phyloP scores from a whole-genome alignment of 1,284 basidiomycete genomes.

The Anthracocystis setariae region DNA sequence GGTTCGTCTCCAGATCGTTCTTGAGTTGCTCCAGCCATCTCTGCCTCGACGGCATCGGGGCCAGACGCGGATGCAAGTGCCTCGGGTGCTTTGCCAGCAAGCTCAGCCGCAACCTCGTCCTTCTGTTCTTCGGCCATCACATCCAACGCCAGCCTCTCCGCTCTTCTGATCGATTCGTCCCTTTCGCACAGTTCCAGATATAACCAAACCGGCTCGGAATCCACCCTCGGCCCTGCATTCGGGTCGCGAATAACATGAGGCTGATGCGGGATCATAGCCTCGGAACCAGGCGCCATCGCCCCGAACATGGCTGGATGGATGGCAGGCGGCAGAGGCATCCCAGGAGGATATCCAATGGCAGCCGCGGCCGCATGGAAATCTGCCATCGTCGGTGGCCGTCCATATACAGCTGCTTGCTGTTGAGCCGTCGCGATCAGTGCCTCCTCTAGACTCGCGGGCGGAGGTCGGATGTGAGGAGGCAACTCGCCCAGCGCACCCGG shows the following conservation, averaged over 20 bases:
- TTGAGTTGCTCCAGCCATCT: conserved; percentile 1
- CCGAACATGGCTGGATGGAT: conserved; percentile 38
- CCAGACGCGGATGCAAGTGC: neutral
- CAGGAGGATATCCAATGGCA: conserved; percentile 40
- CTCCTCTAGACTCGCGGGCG: conserved; percentile 34
- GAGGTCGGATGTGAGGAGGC: conserved; percentile 33
- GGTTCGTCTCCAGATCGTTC: neutral
- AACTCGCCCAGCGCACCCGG: conserved; percentile 27
- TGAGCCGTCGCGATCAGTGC: conserved; percentile 42
- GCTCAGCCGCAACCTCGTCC: conserved; percentile 20
- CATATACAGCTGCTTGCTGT: conserved; percentile 37
- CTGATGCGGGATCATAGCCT: conserved; percentile 22
- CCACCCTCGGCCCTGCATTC: conserved; percentile 60
- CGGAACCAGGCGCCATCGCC: conserved; percentile 19
- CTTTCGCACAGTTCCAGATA: conserved; percentile 62
- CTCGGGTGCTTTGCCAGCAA: conserved; percentile 5
- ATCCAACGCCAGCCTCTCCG: conserved; percentile 30
- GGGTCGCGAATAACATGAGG: conserved; percentile 43
- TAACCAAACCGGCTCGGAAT: conserved; percentile 65
- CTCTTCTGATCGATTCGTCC: conserved; percentile 44
- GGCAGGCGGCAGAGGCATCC: conserved; percentile 32
- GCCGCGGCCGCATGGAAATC: conserved; percentile 46
- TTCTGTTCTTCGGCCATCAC: conserved; percentile 28
- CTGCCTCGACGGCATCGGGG: neutral
- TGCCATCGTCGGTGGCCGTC: conserved; percentile 38